Percentiles rank a stretch among this genome's conserved stretches.
These are phyloP conservation scores for Stereocaulon alpinum DNA, from an alignment of 495 filamentous ascomycete species.

Conservation along the genomic window DNA sequence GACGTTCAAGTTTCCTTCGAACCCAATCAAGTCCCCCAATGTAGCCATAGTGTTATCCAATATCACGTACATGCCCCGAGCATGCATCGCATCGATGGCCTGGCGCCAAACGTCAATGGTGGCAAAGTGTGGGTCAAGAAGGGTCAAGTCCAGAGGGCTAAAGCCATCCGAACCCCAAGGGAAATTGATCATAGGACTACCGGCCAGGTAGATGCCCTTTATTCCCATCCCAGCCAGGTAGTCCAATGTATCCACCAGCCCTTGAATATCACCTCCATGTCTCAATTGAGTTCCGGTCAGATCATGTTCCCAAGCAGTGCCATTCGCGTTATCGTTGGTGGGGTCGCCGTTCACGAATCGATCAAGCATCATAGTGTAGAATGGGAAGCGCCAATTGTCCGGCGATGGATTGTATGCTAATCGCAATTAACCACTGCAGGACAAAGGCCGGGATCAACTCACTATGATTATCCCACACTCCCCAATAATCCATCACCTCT, in stretches of 20 bases:
- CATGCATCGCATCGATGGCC: slow-evolving; percentile 28
- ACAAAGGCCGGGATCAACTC: not conserved
- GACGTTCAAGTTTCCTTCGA: slow-evolving; percentile 35
- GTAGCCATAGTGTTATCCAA: slow-evolving; percentile 34
- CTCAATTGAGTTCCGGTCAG: slow-evolving; percentile 32
- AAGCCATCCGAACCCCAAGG: slow-evolving; percentile 36
- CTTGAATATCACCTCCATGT: slow-evolving; percentile 32
- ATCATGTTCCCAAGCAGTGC: slow-evolving; percentile 32
- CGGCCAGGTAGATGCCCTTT: slow-evolving; percentile 31
- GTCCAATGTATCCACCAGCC: slow-evolving; percentile 30
- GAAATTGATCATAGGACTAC: slow-evolving; percentile 33
- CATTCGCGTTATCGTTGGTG: slow-evolving; percentile 31
- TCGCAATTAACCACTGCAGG: not conserved
- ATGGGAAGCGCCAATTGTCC: slow-evolving; percentile 35
- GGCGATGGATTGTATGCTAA: slow-evolving; percentile 31
- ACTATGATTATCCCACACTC: slow-evolving; percentile 31
- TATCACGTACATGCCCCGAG: slow-evolving; percentile 33
- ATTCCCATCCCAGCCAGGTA: slow-evolving; percentile 36
- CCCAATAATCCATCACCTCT: slow-evolving; percentile 31
- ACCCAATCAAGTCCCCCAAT: slow-evolving; percentile 40
- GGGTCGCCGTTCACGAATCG: slow-evolving; percentile 36
- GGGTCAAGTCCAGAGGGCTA: slow-evolving; percentile 32
- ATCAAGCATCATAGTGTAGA: slow-evolving; percentile 34
- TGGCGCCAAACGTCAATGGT: slow-evolving; percentile 31
- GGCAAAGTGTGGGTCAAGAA: slow-evolving; percentile 32